phyloP scores from a whole-genome alignment of 495 filamentous ascomycete genomes.

The Cryomyces minteri region DNA sequence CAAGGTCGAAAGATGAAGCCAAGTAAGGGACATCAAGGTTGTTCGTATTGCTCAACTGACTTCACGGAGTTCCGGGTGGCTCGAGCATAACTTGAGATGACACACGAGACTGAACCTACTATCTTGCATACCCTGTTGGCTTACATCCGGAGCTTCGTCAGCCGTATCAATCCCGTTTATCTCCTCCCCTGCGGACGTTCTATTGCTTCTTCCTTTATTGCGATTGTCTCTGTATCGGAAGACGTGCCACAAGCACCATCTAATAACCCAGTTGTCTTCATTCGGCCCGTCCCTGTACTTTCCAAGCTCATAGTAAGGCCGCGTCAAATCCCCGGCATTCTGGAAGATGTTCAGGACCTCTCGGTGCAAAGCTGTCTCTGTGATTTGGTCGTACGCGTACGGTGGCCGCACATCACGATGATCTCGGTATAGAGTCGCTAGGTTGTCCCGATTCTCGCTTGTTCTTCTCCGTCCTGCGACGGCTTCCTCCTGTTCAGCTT shows the following conservation, averaged over 20 bases:
- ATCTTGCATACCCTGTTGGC: no score
- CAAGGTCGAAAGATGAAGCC: no score
- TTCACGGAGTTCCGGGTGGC: no score
- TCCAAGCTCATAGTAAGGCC: conserved; percentile 14
- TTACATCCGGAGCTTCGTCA: no score
- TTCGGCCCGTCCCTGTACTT: conserved; percentile 10
- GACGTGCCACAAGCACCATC: conserved; percentile 22
- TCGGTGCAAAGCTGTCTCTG: conserved; percentile 18
- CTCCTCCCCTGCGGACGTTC: no score
- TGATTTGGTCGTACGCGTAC: conserved; percentile 16
- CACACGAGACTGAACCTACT: no score
- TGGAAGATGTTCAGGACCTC: conserved; percentile 14
- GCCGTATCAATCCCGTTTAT: no score
- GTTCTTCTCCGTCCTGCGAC: conserved; percentile 13
- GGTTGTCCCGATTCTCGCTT: conserved; percentile 8
- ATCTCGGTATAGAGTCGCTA: conserved; percentile 1
- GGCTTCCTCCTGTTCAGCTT: conserved; percentile 14
- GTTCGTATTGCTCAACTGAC: no score
- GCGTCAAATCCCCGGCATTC: conserved; percentile 6
- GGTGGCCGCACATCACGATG: conserved; percentile 9
- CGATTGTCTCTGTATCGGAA: conserved; percentile 23
- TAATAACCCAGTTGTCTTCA: conserved; percentile 22
- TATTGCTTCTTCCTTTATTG: conserved; percentile 1
- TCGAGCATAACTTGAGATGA: no score
- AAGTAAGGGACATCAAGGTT: no score